Percentiles rank a stretch among this genome's conserved stretches.
phyloP scores from a whole-genome alignment of 352 stramenopile species.

The Pythium grandisporangium region DNA sequence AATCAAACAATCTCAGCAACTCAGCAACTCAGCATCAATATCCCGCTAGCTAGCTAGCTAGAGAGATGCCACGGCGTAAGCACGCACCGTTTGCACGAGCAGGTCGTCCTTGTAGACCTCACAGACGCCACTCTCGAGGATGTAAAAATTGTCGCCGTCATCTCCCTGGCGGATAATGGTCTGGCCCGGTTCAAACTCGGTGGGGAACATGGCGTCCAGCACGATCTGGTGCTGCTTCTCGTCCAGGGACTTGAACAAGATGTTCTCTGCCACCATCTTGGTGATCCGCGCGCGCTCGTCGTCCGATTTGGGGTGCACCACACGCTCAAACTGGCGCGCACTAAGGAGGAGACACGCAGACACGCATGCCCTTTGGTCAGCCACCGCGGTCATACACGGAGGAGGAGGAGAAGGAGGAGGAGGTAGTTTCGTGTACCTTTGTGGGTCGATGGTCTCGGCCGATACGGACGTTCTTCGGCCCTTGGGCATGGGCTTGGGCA shows the following conservation, averaged over 20 bases:
- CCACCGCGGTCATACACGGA: too few species aligned
- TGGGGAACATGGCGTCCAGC: slow-evolving; percentile 81
- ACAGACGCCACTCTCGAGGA: slow-evolving; percentile 89
- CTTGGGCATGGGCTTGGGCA: slow-evolving; percentile 64
- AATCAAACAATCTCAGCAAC: too few species aligned
- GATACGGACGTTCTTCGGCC: slow-evolving; percentile 85
- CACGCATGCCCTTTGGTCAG: too few species aligned
- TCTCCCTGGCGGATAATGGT: slow-evolving; percentile 89
- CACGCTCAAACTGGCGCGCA: slow-evolving; percentile 71
- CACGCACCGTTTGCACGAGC: slow-evolving; percentile 81
- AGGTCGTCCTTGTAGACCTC: slow-evolving; percentile 85
- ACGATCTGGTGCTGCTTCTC: slow-evolving; percentile 84
- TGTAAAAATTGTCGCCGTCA: slow-evolving; percentile 92
- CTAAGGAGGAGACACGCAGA: too few species aligned
- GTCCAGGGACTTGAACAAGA: slow-evolving; percentile 87
- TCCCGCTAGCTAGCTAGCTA: too few species aligned
- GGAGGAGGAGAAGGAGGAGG: too few species aligned
- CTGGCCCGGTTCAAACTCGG: slow-evolving; percentile 66
- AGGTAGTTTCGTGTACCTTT: slow-evolving; percentile 26
- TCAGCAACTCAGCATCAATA: too few species aligned
- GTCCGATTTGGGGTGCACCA: slow-evolving; percentile 77
- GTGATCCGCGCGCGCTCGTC: slow-evolving; percentile 71
- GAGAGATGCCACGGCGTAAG: too few species aligned
- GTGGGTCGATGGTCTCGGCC: slow-evolving; percentile 77
- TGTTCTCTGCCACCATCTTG: slow-evolving; percentile 82